phyloP scores from a whole-genome alignment of 257 asterid species.

The Sherardia arvensis region DNA sequence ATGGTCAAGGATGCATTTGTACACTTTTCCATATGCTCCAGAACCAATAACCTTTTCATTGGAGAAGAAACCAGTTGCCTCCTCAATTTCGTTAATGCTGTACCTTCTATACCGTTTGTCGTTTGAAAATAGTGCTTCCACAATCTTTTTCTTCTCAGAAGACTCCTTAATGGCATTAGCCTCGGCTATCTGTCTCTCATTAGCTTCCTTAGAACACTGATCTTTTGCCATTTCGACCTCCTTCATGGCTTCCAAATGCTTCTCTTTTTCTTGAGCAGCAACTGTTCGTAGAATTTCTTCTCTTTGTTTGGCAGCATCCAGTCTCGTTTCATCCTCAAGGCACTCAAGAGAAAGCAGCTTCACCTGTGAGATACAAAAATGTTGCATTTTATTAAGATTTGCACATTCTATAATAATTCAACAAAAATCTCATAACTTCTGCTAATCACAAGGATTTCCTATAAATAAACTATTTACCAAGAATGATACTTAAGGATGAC shows the following conservation, averaged over 20 bases:
- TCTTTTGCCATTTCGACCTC: conserved; percentile 57
- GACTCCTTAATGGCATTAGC: conserved; percentile 43
- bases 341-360: conserved; percentile 60
- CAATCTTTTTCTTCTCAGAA: conserved; percentile 50
- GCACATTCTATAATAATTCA: not conserved
- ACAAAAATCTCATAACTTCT: not conserved
- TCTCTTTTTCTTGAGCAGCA: conserved; percentile 55
- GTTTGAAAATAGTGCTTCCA: conserved; percentile 44
- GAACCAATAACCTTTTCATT: conserved; percentile 61
- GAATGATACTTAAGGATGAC: conserved; percentile 12
- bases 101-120: conserved; percentile 78
- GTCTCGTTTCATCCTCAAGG: conserved; percentile 55
- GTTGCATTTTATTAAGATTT: not conserved
- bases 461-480: not conserved
- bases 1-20: conserved; percentile 69
- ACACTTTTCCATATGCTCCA: conserved; percentile 85
- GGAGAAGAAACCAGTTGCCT: conserved; percentile 50
- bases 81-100: conserved; percentile 48
- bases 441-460: not conserved
- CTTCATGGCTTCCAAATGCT: conserved; percentile 65
- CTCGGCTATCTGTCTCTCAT: conserved; percentile 68
- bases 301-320: conserved; percentile 59
- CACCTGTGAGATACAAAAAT: conserved; percentile 36
- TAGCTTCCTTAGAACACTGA: conserved; percentile 51
- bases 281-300: conserved; percentile 51